These are phyloP conservation scores for Kwoniella dendrophila DNA, from an alignment of 768 basidiomycete genomes.

Conservation along the genomic window DNA sequence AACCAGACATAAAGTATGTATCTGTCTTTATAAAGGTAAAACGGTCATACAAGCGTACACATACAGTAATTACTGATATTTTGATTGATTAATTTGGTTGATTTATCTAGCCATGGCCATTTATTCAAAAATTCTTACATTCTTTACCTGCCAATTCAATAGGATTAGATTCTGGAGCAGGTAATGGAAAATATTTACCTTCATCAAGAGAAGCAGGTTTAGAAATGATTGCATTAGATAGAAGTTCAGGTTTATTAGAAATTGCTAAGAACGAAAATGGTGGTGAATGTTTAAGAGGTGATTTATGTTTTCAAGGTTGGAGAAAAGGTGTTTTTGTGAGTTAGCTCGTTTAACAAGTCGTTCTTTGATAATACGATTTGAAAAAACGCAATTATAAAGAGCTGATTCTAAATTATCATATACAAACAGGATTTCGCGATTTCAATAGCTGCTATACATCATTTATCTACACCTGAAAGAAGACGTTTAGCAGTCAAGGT, in stretches of 20 bases:
- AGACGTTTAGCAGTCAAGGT: constrained; percentile 76
- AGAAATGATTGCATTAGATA: constrained; percentile 81
- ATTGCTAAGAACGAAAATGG: constrained; percentile 76
- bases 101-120: constrained; percentile 76
- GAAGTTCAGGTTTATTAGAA: constrained; percentile 74
- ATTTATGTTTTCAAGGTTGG: constrained; percentile 72
- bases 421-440: constrained; percentile 82
- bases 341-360: constrained; percentile 45
- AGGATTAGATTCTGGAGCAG: constrained; percentile 92
- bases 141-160: constrained; percentile 74
- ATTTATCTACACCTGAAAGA: constrained; percentile 78
- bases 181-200: constrained; percentile 96
- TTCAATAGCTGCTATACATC: constrained; percentile 96
- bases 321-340: constrained; percentile 77
- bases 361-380: no score
- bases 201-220: constrained; percentile 64
- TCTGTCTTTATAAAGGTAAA: background rate
- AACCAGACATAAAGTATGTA: constrained; percentile 56
- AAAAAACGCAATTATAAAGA: no score
- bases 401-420: constrained; percentile 1
- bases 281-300: constrained; percentile 64
- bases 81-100: background rate
- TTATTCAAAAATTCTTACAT: constrained; percentile 74
- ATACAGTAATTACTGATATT: no score
- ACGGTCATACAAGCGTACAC: no score